Conservation (phyloP, 2,329 filamentous ascomycete species). For the Elsinoe fawcettii region DNA sequence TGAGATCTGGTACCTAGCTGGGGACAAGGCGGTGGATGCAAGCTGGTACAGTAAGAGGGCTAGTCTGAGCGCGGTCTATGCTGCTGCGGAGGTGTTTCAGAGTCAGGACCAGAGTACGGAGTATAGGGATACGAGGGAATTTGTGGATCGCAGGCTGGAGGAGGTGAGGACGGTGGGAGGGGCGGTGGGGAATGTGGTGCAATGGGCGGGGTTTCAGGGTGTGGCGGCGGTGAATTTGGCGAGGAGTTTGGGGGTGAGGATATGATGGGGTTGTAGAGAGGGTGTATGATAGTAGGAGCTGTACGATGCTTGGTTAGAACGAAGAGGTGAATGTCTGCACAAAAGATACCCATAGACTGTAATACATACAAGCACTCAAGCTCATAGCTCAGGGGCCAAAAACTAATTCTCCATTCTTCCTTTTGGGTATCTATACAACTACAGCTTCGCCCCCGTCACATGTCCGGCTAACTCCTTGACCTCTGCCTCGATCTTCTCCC, state of each 20-base stretch:
- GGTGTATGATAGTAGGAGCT: neutral
- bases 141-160: slow-evolving; percentile 66
- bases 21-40: slow-evolving; percentile 71
- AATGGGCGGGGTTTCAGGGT: slow-evolving; percentile 78
- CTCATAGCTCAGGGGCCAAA: too few species aligned
- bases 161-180: slow-evolving; percentile 59
- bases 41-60: slow-evolving; percentile 78
- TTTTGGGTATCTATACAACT: neutral
- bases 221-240: slow-evolving; percentile 71
- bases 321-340: too few species aligned
- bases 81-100: slow-evolving; percentile 79
- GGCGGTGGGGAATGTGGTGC: slow-evolving; percentile 55
- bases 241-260: slow-evolving; percentile 76
- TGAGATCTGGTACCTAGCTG: slow-evolving; percentile 83
- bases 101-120: slow-evolving; percentile 70
- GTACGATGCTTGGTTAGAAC: neutral
- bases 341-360: too few species aligned
- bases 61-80: slow-evolving; percentile 59
- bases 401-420: too few species aligned
- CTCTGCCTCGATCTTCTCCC: slow-evolving; percentile 31
- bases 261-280: slow-evolving; percentile 42
- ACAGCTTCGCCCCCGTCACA: slow-evolving; percentile 9
- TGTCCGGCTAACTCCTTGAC: slow-evolving; percentile 22
- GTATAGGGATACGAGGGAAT: slow-evolving; percentile 71
- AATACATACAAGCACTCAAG: too few species aligned